Conservation (phyloP, 371 early-diverging fungal genomes). For the Nematocida minor region DNA sequence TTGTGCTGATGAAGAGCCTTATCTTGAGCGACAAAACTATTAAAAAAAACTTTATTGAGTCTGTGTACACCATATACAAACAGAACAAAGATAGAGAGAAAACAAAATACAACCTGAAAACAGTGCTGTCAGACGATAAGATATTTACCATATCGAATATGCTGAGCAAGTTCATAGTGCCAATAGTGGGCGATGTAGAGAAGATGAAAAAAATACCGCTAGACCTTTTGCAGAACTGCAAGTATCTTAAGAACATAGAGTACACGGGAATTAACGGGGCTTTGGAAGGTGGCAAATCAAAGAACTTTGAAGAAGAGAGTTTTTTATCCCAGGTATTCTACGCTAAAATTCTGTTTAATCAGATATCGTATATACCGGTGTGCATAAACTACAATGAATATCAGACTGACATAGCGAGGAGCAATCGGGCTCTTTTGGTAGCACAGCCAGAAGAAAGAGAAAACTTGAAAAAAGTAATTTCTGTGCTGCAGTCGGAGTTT, state of each 20-base stretch:
- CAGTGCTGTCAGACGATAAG: slow-evolving; percentile 35
- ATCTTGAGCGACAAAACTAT: slow-evolving; percentile 12
- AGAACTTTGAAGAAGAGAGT: background rate
- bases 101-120: slow-evolving; percentile 33
- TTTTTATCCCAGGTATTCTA: slow-evolving; percentile 34
- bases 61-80: slow-evolving; percentile 6
- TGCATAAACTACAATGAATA: background rate
- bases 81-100: slow-evolving; percentile 51
- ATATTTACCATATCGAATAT: slow-evolving; percentile 47
- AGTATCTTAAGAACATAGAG: background rate
- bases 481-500: background rate
- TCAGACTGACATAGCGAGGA: background rate
- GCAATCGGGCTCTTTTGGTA: background rate
- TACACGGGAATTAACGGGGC: background rate
- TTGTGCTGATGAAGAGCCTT: background rate
- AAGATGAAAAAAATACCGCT: slow-evolving; percentile 24
- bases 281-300: too few species aligned
- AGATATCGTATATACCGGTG: background rate
- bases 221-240: slow-evolving; percentile 24
- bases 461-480: background rate
- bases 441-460: background rate
- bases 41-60: slow-evolving; percentile 55
- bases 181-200: slow-evolving; percentile 8
- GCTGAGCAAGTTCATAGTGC: slow-evolving; percentile 38
- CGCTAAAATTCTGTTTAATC: slow-evolving; percentile 37